Evolutionary conservation across 805 yeast species (phyloP).

Genomic region (Monosporozyma solicola): DNA sequence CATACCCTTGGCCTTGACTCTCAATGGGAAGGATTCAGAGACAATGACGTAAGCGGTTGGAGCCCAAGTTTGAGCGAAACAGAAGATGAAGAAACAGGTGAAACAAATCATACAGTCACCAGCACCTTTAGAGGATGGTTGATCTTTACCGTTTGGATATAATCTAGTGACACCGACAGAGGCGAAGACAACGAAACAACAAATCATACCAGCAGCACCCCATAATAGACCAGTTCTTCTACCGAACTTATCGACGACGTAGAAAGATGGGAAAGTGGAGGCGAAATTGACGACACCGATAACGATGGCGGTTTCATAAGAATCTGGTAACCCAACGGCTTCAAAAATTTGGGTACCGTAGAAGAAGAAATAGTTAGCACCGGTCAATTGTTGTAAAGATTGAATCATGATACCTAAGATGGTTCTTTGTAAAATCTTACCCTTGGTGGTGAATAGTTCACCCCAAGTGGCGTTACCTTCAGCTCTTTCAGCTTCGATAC

Average conservation of each 20-base stretch:
- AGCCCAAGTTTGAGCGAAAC: slow-evolving; percentile 69
- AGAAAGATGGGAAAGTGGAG: slow-evolving; percentile 49
- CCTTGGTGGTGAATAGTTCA: slow-evolving; percentile 60
- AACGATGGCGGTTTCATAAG: slow-evolving; percentile 52
- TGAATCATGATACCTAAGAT: slow-evolving; percentile 47
- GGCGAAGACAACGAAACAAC: slow-evolving; percentile 43
- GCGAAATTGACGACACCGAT: slow-evolving; percentile 51
- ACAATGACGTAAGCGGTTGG: slow-evolving; percentile 56
- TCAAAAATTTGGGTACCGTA: slow-evolving; percentile 56
- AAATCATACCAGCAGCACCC: slow-evolving; percentile 43
- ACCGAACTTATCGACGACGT: slow-evolving; percentile 46
- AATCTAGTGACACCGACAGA: slow-evolving; percentile 48
- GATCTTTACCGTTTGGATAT: slow-evolving; percentile 27
- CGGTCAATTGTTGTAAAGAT: slow-evolving; percentile 52
- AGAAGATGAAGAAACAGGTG: slow-evolving; percentile 60
- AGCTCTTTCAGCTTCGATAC: slow-evolving; percentile 46
- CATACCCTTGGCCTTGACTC: slow-evolving; percentile 50
- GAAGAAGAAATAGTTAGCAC: slow-evolving; percentile 59
- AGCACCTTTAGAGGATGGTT: slow-evolving; percentile 43
- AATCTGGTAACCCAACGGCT: slow-evolving; percentile 52
- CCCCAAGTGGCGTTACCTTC: slow-evolving; percentile 63
- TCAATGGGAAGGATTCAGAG: slow-evolving; percentile 62
- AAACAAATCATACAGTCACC: slow-evolving; percentile 66
- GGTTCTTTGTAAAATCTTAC: slow-evolving; percentile 42
- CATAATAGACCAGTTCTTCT: slow-evolving; percentile 39